A percentile compares a stretch with the other conserved stretches of the same genome.
phyloP scores from a whole-genome alignment of 129 eudicot species.

The Arctium lappa region DNA sequence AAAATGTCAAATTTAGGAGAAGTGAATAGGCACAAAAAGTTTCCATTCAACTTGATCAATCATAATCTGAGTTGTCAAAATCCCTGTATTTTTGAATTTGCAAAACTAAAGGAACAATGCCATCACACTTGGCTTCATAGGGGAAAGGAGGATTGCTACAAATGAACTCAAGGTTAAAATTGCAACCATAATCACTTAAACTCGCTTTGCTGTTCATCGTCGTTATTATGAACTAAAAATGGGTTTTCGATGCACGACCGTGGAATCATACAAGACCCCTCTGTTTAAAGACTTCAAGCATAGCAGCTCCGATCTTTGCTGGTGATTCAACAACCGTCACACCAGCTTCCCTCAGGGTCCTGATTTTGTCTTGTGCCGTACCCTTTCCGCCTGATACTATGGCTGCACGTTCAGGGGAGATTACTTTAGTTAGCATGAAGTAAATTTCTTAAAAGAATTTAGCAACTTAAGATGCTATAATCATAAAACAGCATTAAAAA shows the following conservation, averaged over 20 bases:
- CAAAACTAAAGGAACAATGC: constrained; percentile 20
- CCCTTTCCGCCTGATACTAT: constrained; percentile 99
- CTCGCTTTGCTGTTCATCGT: constrained; percentile 27
- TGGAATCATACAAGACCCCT: constrained; percentile 72
- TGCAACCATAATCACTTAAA: constrained; percentile 13
- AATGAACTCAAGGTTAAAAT: constrained; percentile 16
- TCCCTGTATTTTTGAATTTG: constrained; percentile 19
- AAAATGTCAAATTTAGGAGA: not conserved
- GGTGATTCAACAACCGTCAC: constrained; percentile 96
- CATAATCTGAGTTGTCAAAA: constrained; percentile 27
- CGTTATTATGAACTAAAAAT: constrained; percentile 37
- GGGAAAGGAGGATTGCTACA: constrained; percentile 5
- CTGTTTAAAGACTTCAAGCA: constrained; percentile 92
- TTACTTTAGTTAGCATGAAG: not conserved
- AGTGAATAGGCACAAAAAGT: constrained; percentile 17
- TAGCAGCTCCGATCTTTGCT: constrained; percentile 88
- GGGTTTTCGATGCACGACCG: constrained; percentile 17
- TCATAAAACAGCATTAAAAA: not conserved
- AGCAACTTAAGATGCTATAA: not conserved
- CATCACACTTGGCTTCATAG: constrained; percentile 34
- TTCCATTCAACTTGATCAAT: constrained; percentile 22
- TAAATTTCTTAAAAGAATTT: not conserved
- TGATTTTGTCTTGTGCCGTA: constrained; percentile 98
- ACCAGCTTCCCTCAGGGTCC: constrained; percentile 85
- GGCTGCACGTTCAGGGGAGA: constrained; percentile 53